Base-by-base conservation (phyloP, 2,329 filamentous ascomycete species). In the Venturia aucupariae region DNA sequence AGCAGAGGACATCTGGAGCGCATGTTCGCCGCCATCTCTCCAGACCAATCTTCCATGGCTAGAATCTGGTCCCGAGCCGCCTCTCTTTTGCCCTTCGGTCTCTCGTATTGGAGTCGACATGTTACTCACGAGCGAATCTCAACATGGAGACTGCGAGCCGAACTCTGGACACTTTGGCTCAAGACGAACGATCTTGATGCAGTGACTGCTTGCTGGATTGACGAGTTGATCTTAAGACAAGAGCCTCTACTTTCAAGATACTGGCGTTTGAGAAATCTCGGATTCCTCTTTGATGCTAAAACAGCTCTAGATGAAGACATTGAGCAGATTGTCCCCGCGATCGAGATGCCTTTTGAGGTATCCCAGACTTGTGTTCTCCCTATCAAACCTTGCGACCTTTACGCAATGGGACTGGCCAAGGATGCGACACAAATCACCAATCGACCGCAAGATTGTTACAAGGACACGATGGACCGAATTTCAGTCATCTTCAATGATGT, bases 401-500 rank as follows among this genome's bases (percentile, higher is more conserved):
- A 77, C 61, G 70, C 73, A 19, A 78, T 79, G 76, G 77, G 77
- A 15, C 69, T 77, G 19, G 73, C 73, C 17, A 77, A 77, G 60
- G 77, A 79, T 66, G 75, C 76, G 8, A 77, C 73, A 55, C 73
- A 76, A 63, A 70, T 78, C 30, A 78, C 75, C 7, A 75, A 72
- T 15, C 71, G 73, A 17, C 76, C 75, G 1, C 51, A 57, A 35
- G 75, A 78, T 65, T 76, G 75, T 65, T 67, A 67, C 66, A 74
- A 72, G 10, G 81, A 83, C 66, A 82, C 78, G 0, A 72, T 76
- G 17, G 75, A 79, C 38, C 77, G 75, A 4, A 75, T 82, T 3
- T 81, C 81, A 38, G 79, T 83, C 61, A 78, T 83, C 67, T 81
- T 81, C 61, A 75, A 76, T 24, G 81, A 83, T 68, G 81, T 77